Evolutionary conservation across 2,329 filamentous ascomycete genomes (phyloP).

Genomic region (Talaromyces islandicus): DNA sequence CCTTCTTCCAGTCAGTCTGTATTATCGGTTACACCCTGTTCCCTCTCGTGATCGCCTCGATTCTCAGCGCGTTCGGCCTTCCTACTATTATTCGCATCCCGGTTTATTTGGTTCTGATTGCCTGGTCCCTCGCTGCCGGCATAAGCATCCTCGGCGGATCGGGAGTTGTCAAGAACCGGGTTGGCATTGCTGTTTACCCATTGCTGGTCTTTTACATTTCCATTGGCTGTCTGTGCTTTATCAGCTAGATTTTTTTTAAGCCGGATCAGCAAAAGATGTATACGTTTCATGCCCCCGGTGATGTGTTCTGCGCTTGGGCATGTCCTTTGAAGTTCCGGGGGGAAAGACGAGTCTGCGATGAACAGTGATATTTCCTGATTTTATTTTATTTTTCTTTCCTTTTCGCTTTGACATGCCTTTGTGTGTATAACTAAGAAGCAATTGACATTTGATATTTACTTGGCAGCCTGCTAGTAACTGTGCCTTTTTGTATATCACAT

Average conservation of each 20-base stretch:
- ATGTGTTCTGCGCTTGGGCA: background rate
- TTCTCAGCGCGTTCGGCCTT: conserved; percentile 77
- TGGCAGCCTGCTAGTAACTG: background rate
- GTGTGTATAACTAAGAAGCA: background rate
- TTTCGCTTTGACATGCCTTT: background rate
- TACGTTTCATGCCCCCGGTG: too few species aligned
- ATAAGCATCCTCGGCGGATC: conserved; percentile 94
- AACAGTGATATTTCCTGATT: background rate
- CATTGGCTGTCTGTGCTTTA: conserved; percentile 91
- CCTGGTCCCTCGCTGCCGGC: conserved; percentile 90
- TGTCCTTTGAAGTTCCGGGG: background rate
- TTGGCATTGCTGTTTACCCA: conserved; percentile 89
- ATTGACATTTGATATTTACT: background rate
- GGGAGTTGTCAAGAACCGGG: conserved; percentile 89
- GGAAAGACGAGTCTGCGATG: background rate
- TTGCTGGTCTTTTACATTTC: conserved; percentile 92
- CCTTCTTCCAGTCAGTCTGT: conserved; percentile 94
- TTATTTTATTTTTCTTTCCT: background rate
- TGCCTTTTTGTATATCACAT: too few species aligned
- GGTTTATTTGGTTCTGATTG: conserved; percentile 79
- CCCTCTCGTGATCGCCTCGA: conserved; percentile 84
- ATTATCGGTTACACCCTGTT: conserved; percentile 99
- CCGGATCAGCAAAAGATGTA: background rate
- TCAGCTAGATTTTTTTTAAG: too few species aligned
- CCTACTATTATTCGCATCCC: conserved; percentile 79